Conservation (phyloP, 768 basidiomycete genomes). For the Boletus insuetus region DNA sequence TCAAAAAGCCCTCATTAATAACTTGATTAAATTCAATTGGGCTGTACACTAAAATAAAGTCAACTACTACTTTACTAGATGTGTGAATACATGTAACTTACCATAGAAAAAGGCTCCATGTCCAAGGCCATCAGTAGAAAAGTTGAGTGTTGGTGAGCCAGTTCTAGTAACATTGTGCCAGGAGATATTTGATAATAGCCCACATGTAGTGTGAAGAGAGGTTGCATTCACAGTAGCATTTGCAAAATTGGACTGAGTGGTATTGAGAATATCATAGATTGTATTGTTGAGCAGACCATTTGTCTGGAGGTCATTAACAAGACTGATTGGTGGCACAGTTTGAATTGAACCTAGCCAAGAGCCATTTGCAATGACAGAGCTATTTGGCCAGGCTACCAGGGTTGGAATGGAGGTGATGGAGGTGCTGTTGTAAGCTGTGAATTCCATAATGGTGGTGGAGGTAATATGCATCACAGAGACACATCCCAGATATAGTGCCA, state of each 20-base stretch:
- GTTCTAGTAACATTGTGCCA: background rate
- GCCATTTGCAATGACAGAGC: background rate
- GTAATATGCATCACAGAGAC: slow-evolving; percentile 20
- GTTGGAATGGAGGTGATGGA: background rate
- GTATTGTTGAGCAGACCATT: slow-evolving; percentile 11
- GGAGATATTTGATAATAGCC: slow-evolving; percentile 8
- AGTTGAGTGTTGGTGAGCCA: background rate
- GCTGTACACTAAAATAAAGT: background rate
- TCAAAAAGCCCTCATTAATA: too few species aligned
- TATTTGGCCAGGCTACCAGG: slow-evolving; percentile 5
- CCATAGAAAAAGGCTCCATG: background rate
- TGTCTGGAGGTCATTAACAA: background rate
- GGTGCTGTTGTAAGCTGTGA: slow-evolving; percentile 11
- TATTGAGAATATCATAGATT: slow-evolving; percentile 9
- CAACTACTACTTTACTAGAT: background rate
- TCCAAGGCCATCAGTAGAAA: background rate
- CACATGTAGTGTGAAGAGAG: slow-evolving; percentile 3
- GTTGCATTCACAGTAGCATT: slow-evolving; percentile 15
- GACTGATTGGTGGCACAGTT: background rate
- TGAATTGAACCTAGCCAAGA: background rate
- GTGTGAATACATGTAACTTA: background rate
- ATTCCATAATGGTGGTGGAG: slow-evolving; percentile 21
- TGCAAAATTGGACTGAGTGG: background rate
- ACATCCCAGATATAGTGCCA: slow-evolving; percentile 15
- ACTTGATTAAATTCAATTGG: background rate